phyloP scores from a whole-genome alignment of 345 rosid genomes.

The Syzygium aromaticum region DNA sequence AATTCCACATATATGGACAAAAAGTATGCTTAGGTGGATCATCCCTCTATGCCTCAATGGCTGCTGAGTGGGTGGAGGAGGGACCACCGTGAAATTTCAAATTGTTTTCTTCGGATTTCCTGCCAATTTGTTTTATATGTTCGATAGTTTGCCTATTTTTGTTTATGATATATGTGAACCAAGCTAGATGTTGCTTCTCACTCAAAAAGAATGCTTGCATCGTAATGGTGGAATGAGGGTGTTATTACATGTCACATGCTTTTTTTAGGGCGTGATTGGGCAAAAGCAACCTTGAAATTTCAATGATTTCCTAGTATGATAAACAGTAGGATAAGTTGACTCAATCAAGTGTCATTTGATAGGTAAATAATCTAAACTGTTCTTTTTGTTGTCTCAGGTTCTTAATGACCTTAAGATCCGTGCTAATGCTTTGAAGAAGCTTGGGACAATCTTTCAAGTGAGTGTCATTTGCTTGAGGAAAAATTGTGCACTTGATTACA shows the following conservation, averaged over 20 bases:
- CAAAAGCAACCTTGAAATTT: background rate
- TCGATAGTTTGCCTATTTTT: background rate
- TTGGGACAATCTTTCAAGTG: constrained; percentile 85
- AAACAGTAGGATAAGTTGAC: background rate
- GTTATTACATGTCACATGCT: background rate
- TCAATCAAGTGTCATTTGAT: background rate
- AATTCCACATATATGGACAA: background rate
- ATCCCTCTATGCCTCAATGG: background rate
- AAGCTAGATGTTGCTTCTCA: background rate
- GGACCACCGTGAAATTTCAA: background rate
- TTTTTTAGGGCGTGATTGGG: background rate
- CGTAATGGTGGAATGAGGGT: background rate
- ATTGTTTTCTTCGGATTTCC: background rate
- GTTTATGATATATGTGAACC: background rate
- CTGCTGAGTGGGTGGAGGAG: background rate
- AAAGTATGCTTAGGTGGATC: background rate
- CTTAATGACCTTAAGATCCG: constrained; percentile 71
- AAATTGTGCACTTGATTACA: background rate
- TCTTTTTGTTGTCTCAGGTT: constrained; percentile 30
- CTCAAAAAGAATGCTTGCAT: background rate
- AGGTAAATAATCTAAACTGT: background rate
- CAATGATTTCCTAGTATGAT: background rate
- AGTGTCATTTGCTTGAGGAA: constrained; percentile 3
- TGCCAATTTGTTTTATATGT: background rate
- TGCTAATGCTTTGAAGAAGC: constrained; percentile 69